A percentile compares a stretch with the other conserved stretches of the same genome.
phyloP scores from a whole-genome alignment of 768 basidiomycete species.

The Trametes cingulata region DNA sequence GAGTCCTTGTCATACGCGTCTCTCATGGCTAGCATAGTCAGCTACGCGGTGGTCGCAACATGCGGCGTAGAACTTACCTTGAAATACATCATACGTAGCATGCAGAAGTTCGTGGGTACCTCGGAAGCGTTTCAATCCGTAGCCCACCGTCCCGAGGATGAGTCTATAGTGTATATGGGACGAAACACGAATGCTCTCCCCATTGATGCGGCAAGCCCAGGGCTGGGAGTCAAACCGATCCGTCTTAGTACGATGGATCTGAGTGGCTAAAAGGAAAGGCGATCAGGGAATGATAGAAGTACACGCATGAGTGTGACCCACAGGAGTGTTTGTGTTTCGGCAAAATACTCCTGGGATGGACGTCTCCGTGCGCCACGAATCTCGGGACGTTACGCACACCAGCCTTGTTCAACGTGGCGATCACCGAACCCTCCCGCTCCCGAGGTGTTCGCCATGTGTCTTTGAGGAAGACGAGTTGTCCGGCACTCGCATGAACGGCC shows the following conservation, averaged over 20 bases:
- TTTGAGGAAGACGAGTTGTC: too few relatives aligned
- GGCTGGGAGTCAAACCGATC: too few relatives aligned
- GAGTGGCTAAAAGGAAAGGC: too few relatives aligned
- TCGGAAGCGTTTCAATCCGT: background rate
- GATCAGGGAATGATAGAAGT: too few relatives aligned
- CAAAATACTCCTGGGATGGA: background rate
- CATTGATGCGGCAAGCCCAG: background rate
- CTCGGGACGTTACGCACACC: background rate
- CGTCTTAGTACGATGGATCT: too few relatives aligned
- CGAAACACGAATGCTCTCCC: background rate
- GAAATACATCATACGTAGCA: background rate
- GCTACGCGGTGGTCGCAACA: too few relatives aligned
- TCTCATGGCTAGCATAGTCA: too few relatives aligned
- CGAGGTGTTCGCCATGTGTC: too few relatives aligned
- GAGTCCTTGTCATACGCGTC: background rate
- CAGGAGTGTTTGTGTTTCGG: too few relatives aligned
- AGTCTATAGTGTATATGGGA: background rate
- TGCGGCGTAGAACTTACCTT: background rate
- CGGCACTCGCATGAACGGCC: too few relatives aligned
- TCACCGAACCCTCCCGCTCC: background rate
- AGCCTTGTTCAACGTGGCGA: background rate
- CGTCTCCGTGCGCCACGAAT: background rate
- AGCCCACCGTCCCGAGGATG: constrained; percentile 3
- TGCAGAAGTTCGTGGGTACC: background rate
- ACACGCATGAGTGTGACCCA: too few relatives aligned